Evolutionary conservation across 2,329 filamentous ascomycete species (phyloP).

Genomic region (Pseudogymnoascus sp.): DNA sequence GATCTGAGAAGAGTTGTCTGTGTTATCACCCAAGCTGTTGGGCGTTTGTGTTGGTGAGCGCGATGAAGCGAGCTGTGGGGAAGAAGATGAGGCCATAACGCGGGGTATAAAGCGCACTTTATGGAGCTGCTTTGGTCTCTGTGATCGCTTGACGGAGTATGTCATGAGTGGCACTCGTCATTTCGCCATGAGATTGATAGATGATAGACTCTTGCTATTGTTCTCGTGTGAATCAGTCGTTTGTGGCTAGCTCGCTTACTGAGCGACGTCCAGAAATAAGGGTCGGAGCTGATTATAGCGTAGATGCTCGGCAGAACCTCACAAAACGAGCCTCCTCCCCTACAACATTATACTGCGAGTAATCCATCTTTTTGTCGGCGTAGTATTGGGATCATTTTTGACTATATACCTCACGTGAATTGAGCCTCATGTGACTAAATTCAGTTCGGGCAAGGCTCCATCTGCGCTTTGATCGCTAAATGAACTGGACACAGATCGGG

Average conservation of each 20-base stretch:
- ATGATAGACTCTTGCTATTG: conserved; percentile 12
- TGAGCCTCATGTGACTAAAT: conserved; percentile 4
- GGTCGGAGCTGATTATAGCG: neutral
- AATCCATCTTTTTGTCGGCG: neutral
- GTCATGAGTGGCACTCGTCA: conserved; percentile 24
- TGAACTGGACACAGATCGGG: neutral
- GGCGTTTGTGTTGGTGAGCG: neutral
- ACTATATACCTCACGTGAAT: neutral
- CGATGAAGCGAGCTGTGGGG: neutral
- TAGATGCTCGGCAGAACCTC: neutral
- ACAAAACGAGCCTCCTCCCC: neutral
- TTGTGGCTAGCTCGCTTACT: conserved; percentile 2
- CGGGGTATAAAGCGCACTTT: conserved; percentile 26
- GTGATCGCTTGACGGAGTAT: conserved; percentile 26
- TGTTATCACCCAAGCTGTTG: neutral
- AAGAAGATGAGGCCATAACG: conserved; percentile 13
- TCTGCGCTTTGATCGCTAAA: neutral
- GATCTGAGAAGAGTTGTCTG: neutral
- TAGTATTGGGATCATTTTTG: neutral
- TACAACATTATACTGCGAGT: neutral
- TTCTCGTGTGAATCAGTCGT: conserved; percentile 6
- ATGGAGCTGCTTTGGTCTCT: conserved; percentile 16
- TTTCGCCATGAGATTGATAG: conserved; percentile 1
- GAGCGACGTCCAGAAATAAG: neutral
- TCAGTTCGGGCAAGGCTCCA: neutral